These are phyloP conservation scores for Colletotrichum abscissum DNA, from an alignment of 2,329 filamentous ascomycete genomes.

Conservation along the genomic window DNA sequence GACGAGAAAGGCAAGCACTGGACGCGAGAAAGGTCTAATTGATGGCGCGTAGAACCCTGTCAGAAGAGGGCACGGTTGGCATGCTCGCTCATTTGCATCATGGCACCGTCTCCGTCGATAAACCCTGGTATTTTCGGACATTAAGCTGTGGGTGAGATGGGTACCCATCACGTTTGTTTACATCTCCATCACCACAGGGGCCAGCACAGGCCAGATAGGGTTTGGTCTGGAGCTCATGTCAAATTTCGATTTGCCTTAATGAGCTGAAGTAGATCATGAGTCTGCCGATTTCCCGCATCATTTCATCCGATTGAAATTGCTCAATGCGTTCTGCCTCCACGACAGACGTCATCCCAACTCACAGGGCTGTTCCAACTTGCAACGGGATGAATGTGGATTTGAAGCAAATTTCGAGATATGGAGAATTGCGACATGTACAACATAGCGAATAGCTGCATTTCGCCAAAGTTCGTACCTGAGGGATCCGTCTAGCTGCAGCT, in stretches of 20 bases:
- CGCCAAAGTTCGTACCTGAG: background rate
- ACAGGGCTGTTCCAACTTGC: conserved; percentile 4
- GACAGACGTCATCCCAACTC: conserved; percentile 28
- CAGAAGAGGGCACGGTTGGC: conserved; percentile 24
- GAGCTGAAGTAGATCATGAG: conserved; percentile 25
- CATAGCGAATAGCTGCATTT: conserved; percentile 5
- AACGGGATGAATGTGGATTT: background rate
- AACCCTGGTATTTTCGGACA: conserved; percentile 35
- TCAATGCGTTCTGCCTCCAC: conserved; percentile 33
- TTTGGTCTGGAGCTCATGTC: conserved; percentile 23
- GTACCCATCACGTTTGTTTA: conserved; percentile 31
- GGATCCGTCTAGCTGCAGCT: conserved; percentile 19
- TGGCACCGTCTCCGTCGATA: conserved; percentile 17
- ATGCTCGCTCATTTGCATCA: conserved; percentile 32
- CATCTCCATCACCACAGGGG: conserved; percentile 12
- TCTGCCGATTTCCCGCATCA: conserved; percentile 26
- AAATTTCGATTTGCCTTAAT: conserved; percentile 16
- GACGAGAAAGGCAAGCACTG: conserved; percentile 13
- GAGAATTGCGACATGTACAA: conserved; percentile 5
- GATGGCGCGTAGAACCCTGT: conserved; percentile 9
- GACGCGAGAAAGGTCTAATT: conserved; percentile 10
- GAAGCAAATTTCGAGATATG: background rate
- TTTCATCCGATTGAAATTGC: conserved; percentile 32
- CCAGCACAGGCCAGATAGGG: conserved; percentile 9
- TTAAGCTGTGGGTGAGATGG: conserved; percentile 35